These are phyloP conservation scores for Porogramme epimiltina DNA, from an alignment of 1,284 basidiomycete genomes.

Conservation along the genomic window DNA sequence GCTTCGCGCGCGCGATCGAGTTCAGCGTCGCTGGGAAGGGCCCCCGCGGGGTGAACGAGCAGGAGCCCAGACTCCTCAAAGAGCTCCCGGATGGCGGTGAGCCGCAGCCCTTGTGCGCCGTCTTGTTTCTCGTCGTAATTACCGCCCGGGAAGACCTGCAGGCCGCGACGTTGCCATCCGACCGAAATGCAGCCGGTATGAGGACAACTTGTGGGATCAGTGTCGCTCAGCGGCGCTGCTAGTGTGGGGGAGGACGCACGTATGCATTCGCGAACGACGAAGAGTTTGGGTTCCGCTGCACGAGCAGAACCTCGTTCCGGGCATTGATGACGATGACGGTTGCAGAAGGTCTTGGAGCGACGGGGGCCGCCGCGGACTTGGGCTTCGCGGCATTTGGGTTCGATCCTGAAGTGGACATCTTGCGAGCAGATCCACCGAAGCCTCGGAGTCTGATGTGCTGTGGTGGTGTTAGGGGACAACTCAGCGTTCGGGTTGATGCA, in stretches of 20 bases:
- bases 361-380: slow-evolving; percentile 1
- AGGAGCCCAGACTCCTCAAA: slow-evolving; percentile 75
- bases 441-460: too few relatives aligned
- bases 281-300: slow-evolving; percentile 65
- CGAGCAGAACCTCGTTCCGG: slow-evolving; percentile 66
- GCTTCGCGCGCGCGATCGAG: slow-evolving; percentile 56
- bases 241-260: slow-evolving; percentile 38
- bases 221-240: too few relatives aligned
- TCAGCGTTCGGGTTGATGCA: background rate
- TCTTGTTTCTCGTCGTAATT: slow-evolving; percentile 65
- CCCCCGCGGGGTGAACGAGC: slow-evolving; percentile 47
- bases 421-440: background rate
- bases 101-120: slow-evolving; percentile 40
- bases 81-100: slow-evolving; percentile 71
- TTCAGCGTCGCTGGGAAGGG: slow-evolving; percentile 34
- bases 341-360: slow-evolving; percentile 50
- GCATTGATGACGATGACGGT: slow-evolving; percentile 65
- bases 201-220: too few relatives aligned
- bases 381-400: background rate
- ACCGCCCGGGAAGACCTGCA: slow-evolving; percentile 74
- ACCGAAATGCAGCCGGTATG: too few relatives aligned
- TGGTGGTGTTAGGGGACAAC: background rate
- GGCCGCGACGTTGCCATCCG: background rate
- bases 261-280: slow-evolving; percentile 65
- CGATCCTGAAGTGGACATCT: slow-evolving; percentile 7